A percentile compares a stretch with the other conserved stretches of the same genome.
These are phyloP conservation scores for Alternaria dauci DNA, from an alignment of 2,329 filamentous ascomycete genomes.

Conservation along the genomic window DNA sequence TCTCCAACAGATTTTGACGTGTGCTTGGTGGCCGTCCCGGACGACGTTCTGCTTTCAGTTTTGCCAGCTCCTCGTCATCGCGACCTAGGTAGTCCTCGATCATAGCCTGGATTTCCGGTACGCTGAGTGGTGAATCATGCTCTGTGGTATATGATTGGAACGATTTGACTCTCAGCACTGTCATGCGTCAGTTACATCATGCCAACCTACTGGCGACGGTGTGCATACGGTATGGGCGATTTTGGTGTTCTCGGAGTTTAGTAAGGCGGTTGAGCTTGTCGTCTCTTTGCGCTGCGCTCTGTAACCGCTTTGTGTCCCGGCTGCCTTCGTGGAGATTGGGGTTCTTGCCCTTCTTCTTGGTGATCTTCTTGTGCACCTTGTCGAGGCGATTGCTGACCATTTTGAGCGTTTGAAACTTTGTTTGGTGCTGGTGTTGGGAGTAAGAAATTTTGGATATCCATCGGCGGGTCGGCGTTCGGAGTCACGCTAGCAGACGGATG, in stretches of 20 bases:
- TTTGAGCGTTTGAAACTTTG: constrained; percentile 19
- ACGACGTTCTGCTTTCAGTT: constrained; percentile 73
- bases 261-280: constrained; percentile 80
- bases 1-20: constrained; percentile 78
- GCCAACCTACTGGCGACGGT: not conserved
- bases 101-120: constrained; percentile 64
- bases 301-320: constrained; percentile 81
- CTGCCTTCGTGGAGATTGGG: constrained; percentile 86
- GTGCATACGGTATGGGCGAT: constrained; percentile 73
- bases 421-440: constrained; percentile 16
- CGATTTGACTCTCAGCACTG: constrained; percentile 73
- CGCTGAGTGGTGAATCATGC: constrained; percentile 56
- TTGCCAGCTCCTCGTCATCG: constrained; percentile 73
- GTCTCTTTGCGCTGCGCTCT: constrained; percentile 80
- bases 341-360: constrained; percentile 82
- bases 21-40: constrained; percentile 80
- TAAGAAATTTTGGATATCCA: constrained; percentile 38
- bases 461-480: constrained; percentile 22
- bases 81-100: constrained; percentile 63
- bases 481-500: constrained; percentile 20
- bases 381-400: constrained; percentile 67
- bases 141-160: constrained; percentile 73
- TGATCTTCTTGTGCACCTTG: constrained; percentile 88
- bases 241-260: constrained; percentile 73
- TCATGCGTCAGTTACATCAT: not conserved